A percentile compares a stretch with the other conserved stretches of the same genome.
These are phyloP conservation scores for Sanguinoderma infundibulare DNA, from an alignment of 1,284 basidiomycete species.

Conservation along the genomic window DNA sequence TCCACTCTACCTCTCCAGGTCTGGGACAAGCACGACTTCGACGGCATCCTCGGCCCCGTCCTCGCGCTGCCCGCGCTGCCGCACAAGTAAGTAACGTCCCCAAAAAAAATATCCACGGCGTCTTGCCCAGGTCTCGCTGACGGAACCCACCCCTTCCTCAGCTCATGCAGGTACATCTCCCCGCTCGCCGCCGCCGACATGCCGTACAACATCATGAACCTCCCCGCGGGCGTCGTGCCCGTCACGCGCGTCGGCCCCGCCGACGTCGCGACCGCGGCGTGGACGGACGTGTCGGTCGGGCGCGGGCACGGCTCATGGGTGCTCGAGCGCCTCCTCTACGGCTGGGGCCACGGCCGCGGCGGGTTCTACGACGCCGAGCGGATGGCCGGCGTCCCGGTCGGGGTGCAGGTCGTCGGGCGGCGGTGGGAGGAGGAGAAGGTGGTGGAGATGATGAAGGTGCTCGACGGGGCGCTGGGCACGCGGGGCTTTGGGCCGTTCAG, in stretches of 20 bases:
- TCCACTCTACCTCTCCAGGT: constrained; percentile 49
- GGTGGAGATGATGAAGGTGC: constrained; percentile 79
- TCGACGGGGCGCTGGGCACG: constrained; percentile 57
- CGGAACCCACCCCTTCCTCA: constrained; percentile 9
- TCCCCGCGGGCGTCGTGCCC: constrained; percentile 78
- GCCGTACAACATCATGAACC: constrained; percentile 79
- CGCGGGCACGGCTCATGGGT: constrained; percentile 52
- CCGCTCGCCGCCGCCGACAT: constrained; percentile 33
- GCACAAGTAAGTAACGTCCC: constrained; percentile 68
- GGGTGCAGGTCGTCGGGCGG: constrained; percentile 80
- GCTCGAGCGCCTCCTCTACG: constrained; percentile 66
- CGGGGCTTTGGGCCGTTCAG: constrained; percentile 44
- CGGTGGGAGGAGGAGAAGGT: constrained; percentile 90
- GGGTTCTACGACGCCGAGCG: constrained; percentile 68
- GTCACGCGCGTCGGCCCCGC: constrained; percentile 77
- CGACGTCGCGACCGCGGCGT: constrained; percentile 68
- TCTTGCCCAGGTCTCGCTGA: too few relatives aligned
- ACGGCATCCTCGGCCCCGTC: constrained; percentile 79
- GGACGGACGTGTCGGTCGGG: constrained; percentile 43
- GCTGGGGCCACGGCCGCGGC: constrained; percentile 37
- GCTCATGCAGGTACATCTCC: constrained; percentile 26
- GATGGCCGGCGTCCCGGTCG: constrained; percentile 84
- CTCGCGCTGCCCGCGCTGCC: constrained; percentile 77
- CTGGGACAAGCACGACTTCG: constrained; percentile 72
- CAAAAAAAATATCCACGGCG: too few relatives aligned